phyloP scores from a whole-genome alignment of 2,329 filamentous ascomycete species.

The Exophiala xenobiotica region DNA sequence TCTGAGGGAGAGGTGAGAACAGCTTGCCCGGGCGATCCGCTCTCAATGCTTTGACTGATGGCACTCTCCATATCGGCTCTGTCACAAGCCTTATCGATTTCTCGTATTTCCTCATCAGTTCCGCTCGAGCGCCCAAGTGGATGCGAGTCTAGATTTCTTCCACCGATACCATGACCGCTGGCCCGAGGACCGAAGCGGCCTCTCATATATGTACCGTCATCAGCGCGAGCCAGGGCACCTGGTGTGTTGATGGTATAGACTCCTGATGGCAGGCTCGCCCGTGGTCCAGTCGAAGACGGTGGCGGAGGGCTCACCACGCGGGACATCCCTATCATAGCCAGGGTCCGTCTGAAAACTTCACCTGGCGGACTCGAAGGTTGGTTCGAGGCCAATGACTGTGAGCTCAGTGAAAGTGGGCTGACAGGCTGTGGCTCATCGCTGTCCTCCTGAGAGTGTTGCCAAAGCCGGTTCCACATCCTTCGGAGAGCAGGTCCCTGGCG shows the following conservation, averaged over 20 bases:
- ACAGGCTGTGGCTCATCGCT: conserved; percentile 9
- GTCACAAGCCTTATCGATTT: conserved; percentile 23
- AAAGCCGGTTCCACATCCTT: conserved; percentile 8
- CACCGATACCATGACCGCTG: conserved; percentile 42
- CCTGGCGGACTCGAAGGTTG: conserved; percentile 9
- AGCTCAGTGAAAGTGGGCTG: background rate
- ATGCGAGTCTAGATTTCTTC: conserved; percentile 23
- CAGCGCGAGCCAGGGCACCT: conserved; percentile 37
- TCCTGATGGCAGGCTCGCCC: conserved; percentile 20
- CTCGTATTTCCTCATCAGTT: conserved; percentile 16
- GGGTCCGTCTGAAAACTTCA: conserved; percentile 30
- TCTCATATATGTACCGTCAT: conserved; percentile 43
- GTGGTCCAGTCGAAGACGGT: conserved; percentile 6
- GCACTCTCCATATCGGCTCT: conserved; percentile 6
- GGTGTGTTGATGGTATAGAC: conserved; percentile 23
- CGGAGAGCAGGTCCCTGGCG: conserved; percentile 5
- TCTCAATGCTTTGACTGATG: no score
- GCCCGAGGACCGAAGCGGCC: conserved; percentile 42
- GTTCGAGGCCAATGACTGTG: conserved; percentile 5
- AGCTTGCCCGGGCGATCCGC: no score
- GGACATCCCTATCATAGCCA: conserved; percentile 38
- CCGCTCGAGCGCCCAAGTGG: conserved; percentile 15
- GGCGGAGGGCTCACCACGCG: conserved; percentile 27
- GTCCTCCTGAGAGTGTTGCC: conserved; percentile 6
- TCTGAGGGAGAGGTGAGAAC: no score